Conservation (phyloP, 352 stramenopile genomes). For the Phytophthora quininea region DNA sequence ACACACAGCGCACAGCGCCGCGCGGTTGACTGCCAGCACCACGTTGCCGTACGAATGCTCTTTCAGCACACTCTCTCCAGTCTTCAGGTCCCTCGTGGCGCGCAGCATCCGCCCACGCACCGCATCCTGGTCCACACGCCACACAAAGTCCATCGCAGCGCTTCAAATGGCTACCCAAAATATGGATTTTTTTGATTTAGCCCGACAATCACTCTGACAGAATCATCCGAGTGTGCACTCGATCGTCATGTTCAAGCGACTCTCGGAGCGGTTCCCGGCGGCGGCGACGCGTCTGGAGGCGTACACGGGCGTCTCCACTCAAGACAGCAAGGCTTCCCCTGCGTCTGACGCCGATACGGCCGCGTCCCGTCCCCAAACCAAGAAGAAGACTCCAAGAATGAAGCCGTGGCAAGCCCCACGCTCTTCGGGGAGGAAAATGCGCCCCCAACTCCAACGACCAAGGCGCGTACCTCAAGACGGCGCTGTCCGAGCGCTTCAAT, state of each 20-base stretch:
- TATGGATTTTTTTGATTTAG: no score
- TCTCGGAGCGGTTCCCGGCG: slow-evolving; percentile 76
- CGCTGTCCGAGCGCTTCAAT: slow-evolving; percentile 71
- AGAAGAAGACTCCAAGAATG: slow-evolving; percentile 16
- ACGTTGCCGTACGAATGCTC: slow-evolving; percentile 46
- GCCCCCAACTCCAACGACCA: slow-evolving; percentile 44
- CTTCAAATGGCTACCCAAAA: slow-evolving; percentile 18
- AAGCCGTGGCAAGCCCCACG: slow-evolving; percentile 12
- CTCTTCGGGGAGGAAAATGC: slow-evolving; percentile 36
- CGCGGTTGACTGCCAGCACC: slow-evolving; percentile 35
- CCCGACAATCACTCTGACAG: background rate
- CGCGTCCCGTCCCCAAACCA: slow-evolving; percentile 17
- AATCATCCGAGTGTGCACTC: background rate
- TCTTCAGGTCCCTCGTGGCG: slow-evolving; percentile 23
- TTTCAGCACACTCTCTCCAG: slow-evolving; percentile 36
- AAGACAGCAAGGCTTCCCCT: slow-evolving; percentile 25
- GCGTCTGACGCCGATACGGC: slow-evolving; percentile 21
- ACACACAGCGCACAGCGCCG: slow-evolving; percentile 49
- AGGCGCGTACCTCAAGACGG: slow-evolving; percentile 57
- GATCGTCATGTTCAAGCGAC: slow-evolving; percentile 72
- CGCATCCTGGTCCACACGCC: slow-evolving; percentile 37
- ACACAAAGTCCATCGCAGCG: slow-evolving; percentile 27
- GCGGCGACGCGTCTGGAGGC: slow-evolving; percentile 75
- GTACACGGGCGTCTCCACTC: slow-evolving; percentile 38
- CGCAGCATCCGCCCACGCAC: slow-evolving; percentile 40